Conservation (phyloP, 768 basidiomycete genomes). For the Termitomyces sp. region DNA sequence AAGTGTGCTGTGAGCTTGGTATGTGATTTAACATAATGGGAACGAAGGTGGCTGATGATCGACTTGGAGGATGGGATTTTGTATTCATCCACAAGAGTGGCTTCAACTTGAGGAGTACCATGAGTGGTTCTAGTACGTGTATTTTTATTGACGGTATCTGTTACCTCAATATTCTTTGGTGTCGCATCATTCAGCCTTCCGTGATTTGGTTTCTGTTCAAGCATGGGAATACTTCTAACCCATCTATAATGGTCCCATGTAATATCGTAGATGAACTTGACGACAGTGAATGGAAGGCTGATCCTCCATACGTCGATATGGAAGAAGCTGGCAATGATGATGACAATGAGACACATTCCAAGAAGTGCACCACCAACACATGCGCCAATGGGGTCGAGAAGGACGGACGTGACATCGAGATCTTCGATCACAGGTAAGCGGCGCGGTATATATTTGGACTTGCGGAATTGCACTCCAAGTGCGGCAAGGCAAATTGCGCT, state of each 20-base stretch:
- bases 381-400: conserved; percentile 74
- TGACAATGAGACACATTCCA: conserved; percentile 60
- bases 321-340: conserved; percentile 74
- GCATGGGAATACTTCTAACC: conserved; percentile 22
- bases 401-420: conserved; percentile 53
- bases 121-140: conserved; percentile 12
- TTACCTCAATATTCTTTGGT: conserved; percentile 1
- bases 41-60: conserved; percentile 2
- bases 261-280: conserved; percentile 70
- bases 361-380: conserved; percentile 70
- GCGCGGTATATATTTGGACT: conserved; percentile 50
- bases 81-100: conserved; percentile 3
- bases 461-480: conserved; percentile 58
- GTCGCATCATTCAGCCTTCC: conserved; percentile 9
- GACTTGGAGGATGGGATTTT: neutral
- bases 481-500: conserved; percentile 56
- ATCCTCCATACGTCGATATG: conserved; percentile 82
- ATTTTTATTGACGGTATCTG: conserved; percentile 2
- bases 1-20: conserved; percentile 37
- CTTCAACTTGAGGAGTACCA: neutral
- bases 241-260: conserved; percentile 53
- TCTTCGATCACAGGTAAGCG: conserved; percentile 32
- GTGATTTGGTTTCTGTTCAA: conserved; percentile 15
- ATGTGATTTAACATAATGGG: conserved; percentile 5
- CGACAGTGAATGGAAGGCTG: conserved; percentile 72